Conservation (phyloP, 371 early-diverging fungal genomes). For the Syncephalastrum racemosum region DNA sequence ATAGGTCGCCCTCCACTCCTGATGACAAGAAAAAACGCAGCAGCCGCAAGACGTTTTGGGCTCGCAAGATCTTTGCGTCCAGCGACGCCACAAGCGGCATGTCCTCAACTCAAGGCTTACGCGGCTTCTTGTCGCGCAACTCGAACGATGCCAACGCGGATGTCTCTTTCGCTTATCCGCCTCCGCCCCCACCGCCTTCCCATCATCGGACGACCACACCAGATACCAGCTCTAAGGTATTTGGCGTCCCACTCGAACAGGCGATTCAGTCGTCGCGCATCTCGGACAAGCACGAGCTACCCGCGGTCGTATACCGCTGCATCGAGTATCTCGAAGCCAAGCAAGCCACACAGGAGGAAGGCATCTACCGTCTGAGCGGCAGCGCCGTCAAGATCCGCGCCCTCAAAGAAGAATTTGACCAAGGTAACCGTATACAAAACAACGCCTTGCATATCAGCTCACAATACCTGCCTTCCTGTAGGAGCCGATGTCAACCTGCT, state of each 20-base stretch:
- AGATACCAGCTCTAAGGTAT: conserved; percentile 40
- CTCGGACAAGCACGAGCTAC: conserved; percentile 46
- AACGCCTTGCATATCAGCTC: neutral
- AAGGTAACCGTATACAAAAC: conserved; percentile 13
- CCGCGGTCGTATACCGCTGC: conserved; percentile 80
- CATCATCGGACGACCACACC: neutral
- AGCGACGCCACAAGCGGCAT: conserved; percentile 8
- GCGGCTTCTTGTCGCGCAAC: conserved; percentile 26
- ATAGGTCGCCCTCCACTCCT: no score
- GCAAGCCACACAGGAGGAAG: conserved; percentile 75
- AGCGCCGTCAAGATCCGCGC: conserved; percentile 55
- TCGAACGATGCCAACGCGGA: conserved; percentile 13
- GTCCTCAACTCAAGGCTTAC: conserved; percentile 14
- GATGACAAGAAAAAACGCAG: conserved; percentile 25
- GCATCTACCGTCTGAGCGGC: conserved; percentile 82
- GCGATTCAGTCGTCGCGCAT: conserved; percentile 22
- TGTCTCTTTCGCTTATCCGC: conserved; percentile 1
- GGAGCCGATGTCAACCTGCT: conserved; percentile 66
- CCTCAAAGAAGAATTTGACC: conserved; percentile 67
- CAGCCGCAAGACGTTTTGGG: conserved; percentile 39
- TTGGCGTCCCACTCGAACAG: conserved; percentile 39
- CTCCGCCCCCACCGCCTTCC: neutral
- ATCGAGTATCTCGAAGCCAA: conserved; percentile 82
- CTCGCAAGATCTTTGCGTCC: conserved; percentile 23
- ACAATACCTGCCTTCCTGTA: conserved; percentile 1